A percentile compares a stretch with the other conserved stretches of the same genome.
These are phyloP conservation scores for Brettanomyces sp. DNA, from an alignment of 805 yeast genomes.

Conservation along the genomic window DNA sequence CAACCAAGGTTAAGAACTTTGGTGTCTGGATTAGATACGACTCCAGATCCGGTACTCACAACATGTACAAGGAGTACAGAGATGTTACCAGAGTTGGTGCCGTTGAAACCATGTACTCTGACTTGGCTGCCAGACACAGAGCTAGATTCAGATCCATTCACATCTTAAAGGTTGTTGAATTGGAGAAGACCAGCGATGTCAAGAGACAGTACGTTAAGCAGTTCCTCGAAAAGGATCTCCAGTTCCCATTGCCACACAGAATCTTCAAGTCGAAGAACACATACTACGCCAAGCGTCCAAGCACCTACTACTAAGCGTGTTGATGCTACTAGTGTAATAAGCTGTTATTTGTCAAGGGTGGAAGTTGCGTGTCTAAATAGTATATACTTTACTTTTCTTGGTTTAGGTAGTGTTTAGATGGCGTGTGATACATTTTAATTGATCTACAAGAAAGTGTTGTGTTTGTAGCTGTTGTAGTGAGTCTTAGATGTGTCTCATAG, in stretches of 20 bases:
- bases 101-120: slow-evolving; percentile 97
- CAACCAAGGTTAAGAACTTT: slow-evolving; percentile 99
- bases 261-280: slow-evolving; percentile 81
- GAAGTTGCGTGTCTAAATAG: too few species aligned
- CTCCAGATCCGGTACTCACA: slow-evolving; percentile 99
- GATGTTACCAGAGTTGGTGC: slow-evolving; percentile 99
- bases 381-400: too few species aligned
- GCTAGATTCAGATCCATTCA: slow-evolving; percentile 99
- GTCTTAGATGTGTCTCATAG: too few species aligned
- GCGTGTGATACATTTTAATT: too few species aligned
- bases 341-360: too few species aligned
- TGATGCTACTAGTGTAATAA: neutral
- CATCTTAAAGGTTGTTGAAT: slow-evolving; percentile 98
- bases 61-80: slow-evolving; percentile 99
- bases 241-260: slow-evolving; percentile 99
- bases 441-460: too few species aligned
- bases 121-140: slow-evolving; percentile 99
- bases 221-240: slow-evolving; percentile 88
- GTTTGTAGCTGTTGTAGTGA: too few species aligned
- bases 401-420: too few species aligned
- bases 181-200: slow-evolving; percentile 94
- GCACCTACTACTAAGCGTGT: slow-evolving; percentile 80
- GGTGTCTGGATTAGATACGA: slow-evolving; percentile 99
- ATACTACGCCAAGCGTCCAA: slow-evolving; percentile 88
- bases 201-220: slow-evolving; percentile 99